Base-by-base conservation (phyloP, 2,329 filamentous ascomycete genomes). In the Raffaelea arxii region DNA sequence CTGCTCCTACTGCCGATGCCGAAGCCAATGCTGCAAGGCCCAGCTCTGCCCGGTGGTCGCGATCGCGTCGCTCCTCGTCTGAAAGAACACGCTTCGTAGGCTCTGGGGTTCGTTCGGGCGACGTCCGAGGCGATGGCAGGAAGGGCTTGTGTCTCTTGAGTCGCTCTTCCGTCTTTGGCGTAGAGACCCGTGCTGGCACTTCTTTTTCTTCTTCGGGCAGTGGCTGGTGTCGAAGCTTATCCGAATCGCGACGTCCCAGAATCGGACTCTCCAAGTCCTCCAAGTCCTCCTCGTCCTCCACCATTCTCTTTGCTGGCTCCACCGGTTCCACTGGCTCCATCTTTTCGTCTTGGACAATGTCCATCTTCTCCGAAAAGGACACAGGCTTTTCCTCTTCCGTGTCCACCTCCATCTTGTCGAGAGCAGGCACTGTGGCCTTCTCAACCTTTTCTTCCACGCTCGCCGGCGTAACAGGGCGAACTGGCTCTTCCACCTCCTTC, bases 201-300 rank as follows among this genome's bases (percentile, higher is more conserved):
- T 6, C 12, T 14, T 7, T 30, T n/a, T 43, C 46, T 30, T 47
- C 50, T 46, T 53, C 51, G 22, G 48, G 14, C 36, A 49, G 40
- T 9, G 45, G 53, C 27, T 11, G 39, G 23, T 42, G 50, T 21
- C 46, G 47, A 38, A 43, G 38, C 44, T 46, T 56, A 49, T 62
- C 57, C 4, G 59, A 62, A 43, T 61, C 55, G 44, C 59, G 58
- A 1, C 60, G 55, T n/a, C 58, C 58, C 32, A 62, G 56, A 14
- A 56, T 45, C 4, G 57, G 56, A 46, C 56, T 58, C 46, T 57
- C 56, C 24, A 54, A 19, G 38, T 53, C 51, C 41, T 55, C 48
- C n/a, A n/a, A n/a, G 39, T 42, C 48, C 14, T 53, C 51, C 25
- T 51, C 24, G 19, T 7, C 14, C 6, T 10, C 6, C 16, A 35